phyloP scores from a whole-genome alignment of 495 filamentous ascomycete genomes.

The Pyrenula massariospora region DNA sequence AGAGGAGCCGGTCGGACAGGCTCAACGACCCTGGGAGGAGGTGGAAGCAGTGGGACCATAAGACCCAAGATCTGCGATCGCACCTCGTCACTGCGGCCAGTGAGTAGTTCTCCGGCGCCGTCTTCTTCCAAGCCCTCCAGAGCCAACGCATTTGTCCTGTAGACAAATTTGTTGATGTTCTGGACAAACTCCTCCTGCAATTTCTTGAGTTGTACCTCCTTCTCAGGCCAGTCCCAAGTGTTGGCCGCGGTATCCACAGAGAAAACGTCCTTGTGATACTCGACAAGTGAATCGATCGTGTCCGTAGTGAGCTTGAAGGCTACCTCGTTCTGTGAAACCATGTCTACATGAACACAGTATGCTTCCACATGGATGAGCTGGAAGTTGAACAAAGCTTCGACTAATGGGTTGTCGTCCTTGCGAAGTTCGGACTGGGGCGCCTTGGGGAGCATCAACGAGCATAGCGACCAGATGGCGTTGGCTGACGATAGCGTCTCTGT shows the following conservation, averaged over 20 bases:
- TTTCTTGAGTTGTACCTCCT: slow-evolving; percentile 92
- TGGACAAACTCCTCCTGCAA: slow-evolving; percentile 96
- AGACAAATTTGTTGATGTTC: slow-evolving; percentile 95
- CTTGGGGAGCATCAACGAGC: slow-evolving; percentile 87
- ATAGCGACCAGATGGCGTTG: slow-evolving; percentile 91
- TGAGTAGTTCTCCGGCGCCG: slow-evolving; percentile 84
- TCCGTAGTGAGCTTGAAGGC: slow-evolving; percentile 98
- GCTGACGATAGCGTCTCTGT: slow-evolving; percentile 88
- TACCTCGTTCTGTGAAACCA: slow-evolving; percentile 95
- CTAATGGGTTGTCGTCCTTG: slow-evolving; percentile 74
- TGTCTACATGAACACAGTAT: slow-evolving; percentile 98
- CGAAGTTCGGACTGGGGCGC: slow-evolving; percentile 78
- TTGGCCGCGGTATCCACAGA: slow-evolving; percentile 79
- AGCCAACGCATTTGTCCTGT: slow-evolving; percentile 76
- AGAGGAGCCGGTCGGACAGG: slow-evolving; percentile 75
- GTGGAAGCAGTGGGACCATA: slow-evolving; percentile 81
- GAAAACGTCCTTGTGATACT: slow-evolving; percentile 96
- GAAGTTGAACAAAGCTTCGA: slow-evolving; percentile 88
- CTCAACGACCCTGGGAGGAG: slow-evolving; percentile 86
- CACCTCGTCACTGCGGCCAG: slow-evolving; percentile 86
- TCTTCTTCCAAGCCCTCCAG: slow-evolving; percentile 96
- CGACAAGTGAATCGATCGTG: slow-evolving; percentile 87
- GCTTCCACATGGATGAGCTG: slow-evolving; percentile 92
- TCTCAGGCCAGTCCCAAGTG: slow-evolving; percentile 95
- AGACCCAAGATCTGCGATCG: slow-evolving; percentile 77